Evolutionary conservation across 2,329 filamentous ascomycete species (phyloP), one percentile per base, ranked within the genome.

Genomic region (Colletotrichum sp.): DNA sequence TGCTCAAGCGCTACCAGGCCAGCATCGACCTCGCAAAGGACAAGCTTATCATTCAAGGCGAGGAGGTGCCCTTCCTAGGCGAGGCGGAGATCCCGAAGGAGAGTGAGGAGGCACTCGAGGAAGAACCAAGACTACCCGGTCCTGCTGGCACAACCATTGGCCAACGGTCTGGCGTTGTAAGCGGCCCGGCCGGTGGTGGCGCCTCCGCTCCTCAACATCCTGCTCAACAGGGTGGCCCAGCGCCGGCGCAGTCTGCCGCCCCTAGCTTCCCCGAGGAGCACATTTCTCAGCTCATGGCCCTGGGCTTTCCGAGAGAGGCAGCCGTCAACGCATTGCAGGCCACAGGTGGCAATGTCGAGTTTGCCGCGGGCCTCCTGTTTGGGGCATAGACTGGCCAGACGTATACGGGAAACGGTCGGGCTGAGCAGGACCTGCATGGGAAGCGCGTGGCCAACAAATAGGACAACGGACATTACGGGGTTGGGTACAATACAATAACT

Each of bases 1-100:
- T 99, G 95, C 90, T 99, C 77, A 98, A 98, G 87, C 92, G 97
- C 52, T 96, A 99, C 85, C 96, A 98, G 85, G 97, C 96, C 44
- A 94, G 91, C 80, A 96, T 99, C 81, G 97, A 99, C 83, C 90
- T 99, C 15, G 91, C 92, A 78, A 94, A 94, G 81, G 95, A 97
- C 81, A 95, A 93, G 78, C 91, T 99, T 21, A 91, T 98, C 78
- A 98, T 99, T 79, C 95, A 97, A 81, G 95, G 94, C 72, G 93
- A 96, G 79, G 95, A 97, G 79, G 95, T 99, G 8, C 92, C 94
- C 0, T 99, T 99, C 85, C 88, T 99, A 15, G 94, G 95, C 63
- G 97, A 99, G 85, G 94, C 94, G 4, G 96, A 99, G 79, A 98
- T 99, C 69, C 97, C 97, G n/a, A 98, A 94, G 84, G 91, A 94